Base-by-base conservation (phyloP, 345 rosid species). In the Eucalyptus polybractea region DNA sequence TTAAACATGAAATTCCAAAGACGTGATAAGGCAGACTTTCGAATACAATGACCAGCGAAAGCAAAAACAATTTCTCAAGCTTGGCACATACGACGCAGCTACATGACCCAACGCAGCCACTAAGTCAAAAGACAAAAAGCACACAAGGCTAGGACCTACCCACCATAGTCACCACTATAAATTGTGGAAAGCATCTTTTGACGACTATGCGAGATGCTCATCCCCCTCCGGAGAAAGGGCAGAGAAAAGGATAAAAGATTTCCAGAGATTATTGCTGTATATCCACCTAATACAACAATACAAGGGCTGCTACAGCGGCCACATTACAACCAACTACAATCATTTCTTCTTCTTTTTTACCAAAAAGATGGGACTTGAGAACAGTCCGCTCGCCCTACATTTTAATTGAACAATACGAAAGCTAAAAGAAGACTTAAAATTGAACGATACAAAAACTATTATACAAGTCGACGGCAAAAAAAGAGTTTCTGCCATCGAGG, bases 281-380 rank as follows among this genome's bases (percentile, higher is more conserved):
- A 92, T 89, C 90, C 93, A 91, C 92, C 92, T 92, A 91, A 92
- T 91, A 93, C 96, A 93, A 93, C 93, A 91, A 92, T 91, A 90
- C 90, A 93, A 89, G 92, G 89, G 93, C 93, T 90, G 92, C 93
- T 89, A 92, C 92, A 91, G 92, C 93, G 89, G 90, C 89, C 91
- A 91, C 69, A 88, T 85, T 91, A 92, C 95, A 91, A 88, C 89
- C 93, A 90, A 91, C 97, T 91, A 90, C 88, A 88, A 86, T 44
- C 67, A 33, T 87, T 40, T 87, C 65, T 76, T 33, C 42, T 50
- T 40, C 45, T 51, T 53, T 50, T 89, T 87, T 89, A 87, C 42
- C 88, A 90, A 76, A 76, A 44, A 76, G 47, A 67, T 45, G 89
- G 93, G 93, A 88, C 89, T 65, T 86, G 56, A 91, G 80, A 69